Conservation (phyloP, 2,329 filamentous ascomycete genomes). For the Daldinia sp. region DNA sequence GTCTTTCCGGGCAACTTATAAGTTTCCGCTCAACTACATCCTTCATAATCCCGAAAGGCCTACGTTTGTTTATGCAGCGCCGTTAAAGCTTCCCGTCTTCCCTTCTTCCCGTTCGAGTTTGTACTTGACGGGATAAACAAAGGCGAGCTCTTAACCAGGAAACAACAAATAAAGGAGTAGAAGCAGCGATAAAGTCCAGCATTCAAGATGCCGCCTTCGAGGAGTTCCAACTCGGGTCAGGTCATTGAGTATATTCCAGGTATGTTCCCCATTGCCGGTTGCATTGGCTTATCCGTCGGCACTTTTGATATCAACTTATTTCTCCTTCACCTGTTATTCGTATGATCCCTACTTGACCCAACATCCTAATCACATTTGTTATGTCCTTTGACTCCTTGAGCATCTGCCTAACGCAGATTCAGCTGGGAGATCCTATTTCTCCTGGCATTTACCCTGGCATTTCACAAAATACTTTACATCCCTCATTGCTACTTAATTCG, state of each 20-base stretch:
- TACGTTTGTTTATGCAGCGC: conserved; percentile 35
- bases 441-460: conserved; percentile 45
- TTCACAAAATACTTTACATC: conserved; percentile 30
- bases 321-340: conserved; percentile 26
- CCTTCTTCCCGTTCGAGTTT: conserved; percentile 15
- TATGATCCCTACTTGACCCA: conserved; percentile 18
- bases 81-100: conserved; percentile 34
- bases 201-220: conserved; percentile 63
- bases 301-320: conserved; percentile 20
- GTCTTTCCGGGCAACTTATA: conserved; percentile 20
- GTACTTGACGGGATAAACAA: conserved; percentile 15
- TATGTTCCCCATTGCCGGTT: conserved; percentile 59
- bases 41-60: conserved; percentile 4
- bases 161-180: conserved; percentile 31
- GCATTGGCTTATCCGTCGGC: background rate
- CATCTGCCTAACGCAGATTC: conserved; percentile 38
- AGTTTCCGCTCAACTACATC: background rate
- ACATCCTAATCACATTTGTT: conserved; percentile 34
- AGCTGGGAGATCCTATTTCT: conserved; percentile 46
- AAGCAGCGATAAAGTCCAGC: conserved; percentile 28
- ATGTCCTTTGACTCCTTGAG: conserved; percentile 23
- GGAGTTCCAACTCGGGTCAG: conserved; percentile 78
- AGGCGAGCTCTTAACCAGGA: conserved; percentile 13
- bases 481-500: conserved; percentile 41
- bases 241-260: conserved; percentile 97